phyloP scores from a whole-genome alignment of 129 eudicot genomes.

The Flaveria trinervia region DNA sequence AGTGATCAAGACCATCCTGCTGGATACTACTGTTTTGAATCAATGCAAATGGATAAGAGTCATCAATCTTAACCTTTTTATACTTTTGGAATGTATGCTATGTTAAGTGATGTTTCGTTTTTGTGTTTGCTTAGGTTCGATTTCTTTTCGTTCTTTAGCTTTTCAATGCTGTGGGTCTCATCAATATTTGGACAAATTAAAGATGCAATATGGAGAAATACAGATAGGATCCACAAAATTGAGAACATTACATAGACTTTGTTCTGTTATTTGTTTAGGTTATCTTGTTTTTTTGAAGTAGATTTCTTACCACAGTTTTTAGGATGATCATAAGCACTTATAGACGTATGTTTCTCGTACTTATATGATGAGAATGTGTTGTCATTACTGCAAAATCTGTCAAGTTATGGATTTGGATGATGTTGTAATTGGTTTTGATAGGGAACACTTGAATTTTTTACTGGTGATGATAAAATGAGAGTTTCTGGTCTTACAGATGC shows the following conservation, averaged over 20 bases:
- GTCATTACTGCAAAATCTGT: neutral
- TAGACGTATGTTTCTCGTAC: no score
- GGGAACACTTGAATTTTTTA: neutral
- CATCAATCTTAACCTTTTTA: constrained; percentile 20
- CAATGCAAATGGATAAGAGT: constrained; percentile 40
- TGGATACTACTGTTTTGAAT: constrained; percentile 24
- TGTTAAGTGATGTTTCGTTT: neutral
- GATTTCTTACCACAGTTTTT: no score
- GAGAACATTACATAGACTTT: no score
- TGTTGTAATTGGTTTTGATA: constrained; percentile 22
- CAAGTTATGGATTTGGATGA: constrained; percentile 18
- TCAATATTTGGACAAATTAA: no score
- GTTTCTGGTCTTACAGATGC: constrained; percentile 70
- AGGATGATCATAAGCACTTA: no score
- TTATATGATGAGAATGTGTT: no score
- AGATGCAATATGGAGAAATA: no score
- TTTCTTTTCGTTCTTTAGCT: constrained; percentile 3
- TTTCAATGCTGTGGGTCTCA: neutral
- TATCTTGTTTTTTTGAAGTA: no score
- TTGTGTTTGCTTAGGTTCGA: neutral
- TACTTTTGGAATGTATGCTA: neutral
- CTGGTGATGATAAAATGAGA: constrained; percentile 40
- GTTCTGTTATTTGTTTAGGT: no score
- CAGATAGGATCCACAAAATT: no score
- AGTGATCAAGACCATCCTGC: constrained; percentile 19